These are phyloP conservation scores for Cystobasidium sp. DNA, from an alignment of 1,284 basidiomycete species.

Conservation along the genomic window DNA sequence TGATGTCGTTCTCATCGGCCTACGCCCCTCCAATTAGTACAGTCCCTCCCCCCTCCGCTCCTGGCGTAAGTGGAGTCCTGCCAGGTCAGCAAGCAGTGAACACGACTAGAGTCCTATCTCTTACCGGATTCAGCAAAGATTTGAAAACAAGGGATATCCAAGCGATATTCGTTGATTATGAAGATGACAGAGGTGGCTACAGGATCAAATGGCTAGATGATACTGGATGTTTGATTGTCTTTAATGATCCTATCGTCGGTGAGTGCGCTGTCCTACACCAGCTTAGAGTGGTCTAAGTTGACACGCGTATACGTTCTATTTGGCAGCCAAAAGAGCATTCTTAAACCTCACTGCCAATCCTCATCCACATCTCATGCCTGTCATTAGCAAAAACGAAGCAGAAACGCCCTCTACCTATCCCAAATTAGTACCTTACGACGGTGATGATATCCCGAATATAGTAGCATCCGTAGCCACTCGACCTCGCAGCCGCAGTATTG, in stretches of 20 bases:
- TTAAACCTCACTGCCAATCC: constrained; percentile 81
- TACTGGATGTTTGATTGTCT: constrained; percentile 92
- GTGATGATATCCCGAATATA: constrained; percentile 85
- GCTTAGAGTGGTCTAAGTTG: background rate
- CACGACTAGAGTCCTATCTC: constrained; percentile 82
- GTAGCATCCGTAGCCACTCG: constrained; percentile 80
- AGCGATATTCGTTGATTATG: constrained; percentile 85
- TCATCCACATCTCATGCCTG: constrained; percentile 69
- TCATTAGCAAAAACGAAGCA: constrained; percentile 2
- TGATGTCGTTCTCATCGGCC: constrained; percentile 38
- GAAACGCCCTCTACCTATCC: constrained; percentile 60
- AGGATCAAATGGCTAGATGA: constrained; percentile 99
- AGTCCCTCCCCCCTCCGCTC: constrained; percentile 40
- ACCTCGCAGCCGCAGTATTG: constrained; percentile 49
- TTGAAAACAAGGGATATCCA: constrained; percentile 98
- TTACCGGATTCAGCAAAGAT: constrained; percentile 89
- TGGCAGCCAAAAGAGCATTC: constrained; percentile 87
- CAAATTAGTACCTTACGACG: constrained; percentile 85
- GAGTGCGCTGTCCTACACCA: constrained; percentile 47
- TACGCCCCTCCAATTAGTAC: constrained; percentile 27
- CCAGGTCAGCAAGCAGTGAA: constrained; percentile 45
- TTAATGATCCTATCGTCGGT: constrained; percentile 66
- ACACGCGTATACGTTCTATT: constrained; percentile 1
- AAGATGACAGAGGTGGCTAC: constrained; percentile 83
- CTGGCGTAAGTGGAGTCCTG: constrained; percentile 41